Evolutionary conservation across 192 early-diverging fungal species (phyloP), one percentile per base, ranked within the genome.

Genomic region (Phycomyces nitens): DNA sequence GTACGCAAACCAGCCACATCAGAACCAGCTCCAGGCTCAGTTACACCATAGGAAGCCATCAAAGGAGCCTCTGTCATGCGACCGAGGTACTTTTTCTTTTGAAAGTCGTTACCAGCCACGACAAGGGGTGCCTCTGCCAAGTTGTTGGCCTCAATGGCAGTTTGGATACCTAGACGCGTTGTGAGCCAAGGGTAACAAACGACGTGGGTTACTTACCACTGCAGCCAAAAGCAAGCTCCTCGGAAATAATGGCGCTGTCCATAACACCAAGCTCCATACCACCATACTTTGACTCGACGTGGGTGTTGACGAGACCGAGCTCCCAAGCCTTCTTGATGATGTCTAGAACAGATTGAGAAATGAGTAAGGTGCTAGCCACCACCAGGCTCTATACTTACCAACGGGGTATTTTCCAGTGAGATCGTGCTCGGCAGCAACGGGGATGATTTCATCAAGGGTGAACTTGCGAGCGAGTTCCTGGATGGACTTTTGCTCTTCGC

Each of bases 81-180:
- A 40, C 95, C 95, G 29, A 98, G 81, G 73, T 98, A 98, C 84
- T 98, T 98, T 74, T 94, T 91, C 85, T 95, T 94, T 64, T 95
- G 94, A 14, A 73, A 81, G 54, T 94, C 87, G 77, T 81, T 94
- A 56, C 89, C 95, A 49, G 93, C 92, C 22, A 96, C 82, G 58
- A 95, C 82, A 22, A 96, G 80, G 1, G 93, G 94, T 2, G 95
- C 94, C 74, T 98, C 86, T 34, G 94, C 95, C 16, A 98, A 80
- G 1, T 87, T 86, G 77, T 98, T 98, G n/a, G 95, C 95, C 70
- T 98, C 95, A 56, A 94, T 94, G 27, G 95, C 95, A 8, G 95
- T 98, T 75, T 95, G 94, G 66, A 98, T 96, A 47, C 94, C 94
- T 54, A 22, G 16, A 8, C 15, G 29, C 7, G 9, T 34, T 7